Base-by-base conservation (phyloP, 306 rosid species). In the Sicyos baderoa region DNA sequence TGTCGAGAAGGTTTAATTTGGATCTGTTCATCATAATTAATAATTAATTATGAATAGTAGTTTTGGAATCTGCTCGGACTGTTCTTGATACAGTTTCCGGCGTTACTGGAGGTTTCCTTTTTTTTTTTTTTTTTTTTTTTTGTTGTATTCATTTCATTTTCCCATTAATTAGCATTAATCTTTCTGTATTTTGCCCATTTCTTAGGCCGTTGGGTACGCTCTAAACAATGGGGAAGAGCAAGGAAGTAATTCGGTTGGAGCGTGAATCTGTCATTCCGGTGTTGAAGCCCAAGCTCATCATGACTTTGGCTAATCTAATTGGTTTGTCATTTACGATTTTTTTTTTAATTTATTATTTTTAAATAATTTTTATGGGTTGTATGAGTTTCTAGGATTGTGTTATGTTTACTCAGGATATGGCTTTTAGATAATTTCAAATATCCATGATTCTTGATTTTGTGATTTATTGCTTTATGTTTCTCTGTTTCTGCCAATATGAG, bases 251-350 rank as follows among this genome's bases (percentile, higher is more conserved):
- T 76, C 95, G 86, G 11, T 79, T 93, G 52, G 98, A 89, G 84
- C 88, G 97, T 11, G 97, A 93, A 78, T 81, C 97, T 59, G 98
- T 88, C 68, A 88, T 89, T 75, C 96, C 88, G 45, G 79, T 93
- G 84, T 70, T 93, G 65, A 93, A 93, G 82, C 97, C 97, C 6
- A 88, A 51, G 76, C 83, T 93, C 57, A 76, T 84, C 67, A 89
- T 93, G 97, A 68, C 87, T 19, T 76, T 89, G 88, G 93, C 94
- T 32, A 93, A 88, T 51, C 94, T 93, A 79, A 85, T 91, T 74
- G 91, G 97, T 91, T 53, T 70, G 37, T 14, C 48, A 54, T 54
- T 54, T 61, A 1, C 15, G 66, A 60, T 16, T 29, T 29, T 44
- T 44, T 44, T 44, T 44, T 9, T 44, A n/a, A n/a, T n/a, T n/a